Evolutionary conservation across 169 alveolate genomes (phyloP).

Genomic region (Babesia bigemina): DNA sequence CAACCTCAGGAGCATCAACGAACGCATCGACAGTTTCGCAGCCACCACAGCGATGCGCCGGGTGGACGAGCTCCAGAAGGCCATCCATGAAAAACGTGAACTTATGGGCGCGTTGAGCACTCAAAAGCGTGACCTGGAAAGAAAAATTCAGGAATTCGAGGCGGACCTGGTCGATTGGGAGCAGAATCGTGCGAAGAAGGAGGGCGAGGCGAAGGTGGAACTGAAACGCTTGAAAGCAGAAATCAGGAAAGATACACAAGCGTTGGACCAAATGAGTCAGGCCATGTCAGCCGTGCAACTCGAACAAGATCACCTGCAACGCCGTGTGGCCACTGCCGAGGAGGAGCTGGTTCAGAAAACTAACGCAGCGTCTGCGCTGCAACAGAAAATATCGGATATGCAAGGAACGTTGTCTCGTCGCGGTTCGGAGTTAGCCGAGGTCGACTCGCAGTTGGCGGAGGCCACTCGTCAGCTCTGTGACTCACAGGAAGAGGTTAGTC

Average conservation of each 20-base stretch:
- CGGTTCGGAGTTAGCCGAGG: conserved; percentile 34
- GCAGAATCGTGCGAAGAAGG: conserved; percentile 61
- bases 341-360: conserved; percentile 64
- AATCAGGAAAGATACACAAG: conserved; percentile 56
- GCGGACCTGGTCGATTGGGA: conserved; percentile 62
- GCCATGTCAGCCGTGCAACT: conserved; percentile 65
- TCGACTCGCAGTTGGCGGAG: conserved; percentile 60
- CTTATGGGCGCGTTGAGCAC: conserved; percentile 60
- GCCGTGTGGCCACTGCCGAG: conserved; percentile 64
- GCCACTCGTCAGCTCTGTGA: conserved; percentile 45
- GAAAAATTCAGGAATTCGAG: conserved; percentile 69
- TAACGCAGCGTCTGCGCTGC: conserved; percentile 49
- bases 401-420: conserved; percentile 39
- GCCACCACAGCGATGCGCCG: conserved; percentile 63
- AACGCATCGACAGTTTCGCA: conserved; percentile 60
- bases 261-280: conserved; percentile 55
- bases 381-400: conserved; percentile 47
- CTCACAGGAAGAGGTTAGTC: conserved; percentile 64
- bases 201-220: conserved; percentile 67
- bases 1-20: conserved; percentile 52
- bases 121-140: conserved; percentile 53
- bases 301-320: conserved; percentile 64
- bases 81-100: conserved; percentile 37
- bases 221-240: conserved; percentile 68
- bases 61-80: conserved; percentile 45